Evolutionary conservation across 106 monocot species (phyloP).

Genomic region (Iris macrosiphon): DNA sequence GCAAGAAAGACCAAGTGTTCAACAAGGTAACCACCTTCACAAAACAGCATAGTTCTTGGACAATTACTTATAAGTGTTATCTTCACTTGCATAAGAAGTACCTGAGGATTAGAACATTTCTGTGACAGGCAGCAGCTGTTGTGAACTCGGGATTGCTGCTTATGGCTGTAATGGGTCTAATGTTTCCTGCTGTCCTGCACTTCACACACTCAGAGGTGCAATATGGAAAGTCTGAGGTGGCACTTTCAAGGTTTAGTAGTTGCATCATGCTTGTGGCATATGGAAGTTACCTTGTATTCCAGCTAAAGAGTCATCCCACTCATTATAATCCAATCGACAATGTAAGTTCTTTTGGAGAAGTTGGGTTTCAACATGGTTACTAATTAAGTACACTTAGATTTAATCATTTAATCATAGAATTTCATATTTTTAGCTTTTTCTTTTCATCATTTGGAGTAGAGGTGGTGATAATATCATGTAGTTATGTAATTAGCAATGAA

Average conservation of each 20-base stretch:
- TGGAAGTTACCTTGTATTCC: conserved; percentile 89
- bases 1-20: conserved; percentile 78
- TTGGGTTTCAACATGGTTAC: not conserved
- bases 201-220: conserved; percentile 93
- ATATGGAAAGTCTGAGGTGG: conserved; percentile 92
- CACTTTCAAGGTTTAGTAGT: conserved; percentile 96
- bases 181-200: conserved; percentile 96
- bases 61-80: not conserved
- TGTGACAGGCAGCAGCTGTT: conserved; percentile 72
- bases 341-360: conserved; percentile 27
- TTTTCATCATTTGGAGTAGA: too few relatives aligned
- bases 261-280: conserved; percentile 94
- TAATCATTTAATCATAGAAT: too few relatives aligned
- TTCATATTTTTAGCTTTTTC: too few relatives aligned
- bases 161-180: conserved; percentile 97
- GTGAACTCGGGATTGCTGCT: conserved; percentile 91
- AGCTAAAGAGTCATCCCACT: conserved; percentile 68
- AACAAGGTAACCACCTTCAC: conserved; percentile 58
- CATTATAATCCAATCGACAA: conserved; percentile 57
- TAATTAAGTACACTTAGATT: not conserved
- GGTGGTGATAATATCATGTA: too few relatives aligned
- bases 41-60: not conserved
- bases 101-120: conserved; percentile 11
- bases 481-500: too few relatives aligned
- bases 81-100: not conserved